These are phyloP conservation scores for Sporothrix inflata DNA, from an alignment of 2,329 filamentous ascomycete genomes.

Conservation along the genomic window DNA sequence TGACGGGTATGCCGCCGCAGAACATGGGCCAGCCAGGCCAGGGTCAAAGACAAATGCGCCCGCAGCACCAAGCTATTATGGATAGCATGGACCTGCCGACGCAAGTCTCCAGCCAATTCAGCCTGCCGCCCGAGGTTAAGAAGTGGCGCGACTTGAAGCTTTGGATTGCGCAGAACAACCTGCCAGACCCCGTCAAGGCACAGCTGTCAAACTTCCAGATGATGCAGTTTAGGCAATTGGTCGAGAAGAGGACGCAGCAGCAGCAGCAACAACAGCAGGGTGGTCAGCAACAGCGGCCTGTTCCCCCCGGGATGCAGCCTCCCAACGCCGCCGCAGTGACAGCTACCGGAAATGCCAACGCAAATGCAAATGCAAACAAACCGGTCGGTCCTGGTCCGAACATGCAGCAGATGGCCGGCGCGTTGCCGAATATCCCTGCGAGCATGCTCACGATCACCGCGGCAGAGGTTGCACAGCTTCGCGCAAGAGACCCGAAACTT, in stretches of 20 bases:
- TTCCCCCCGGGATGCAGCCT: slow-evolving; percentile 28
- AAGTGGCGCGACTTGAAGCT: slow-evolving; percentile 54
- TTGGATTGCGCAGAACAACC: slow-evolving; percentile 47
- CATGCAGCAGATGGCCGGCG: slow-evolving; percentile 24
- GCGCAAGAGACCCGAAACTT: slow-evolving; percentile 30
- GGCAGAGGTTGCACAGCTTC: slow-evolving; percentile 30
- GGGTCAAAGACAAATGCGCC: slow-evolving; percentile 35
- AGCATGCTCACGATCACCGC: slow-evolving; percentile 30
- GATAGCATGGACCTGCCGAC: slow-evolving; percentile 53
- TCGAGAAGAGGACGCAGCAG: slow-evolving; percentile 33
- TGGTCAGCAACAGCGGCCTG: slow-evolving; percentile 32
- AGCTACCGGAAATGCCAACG: slow-evolving; percentile 5
- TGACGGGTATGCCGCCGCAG: slow-evolving; percentile 22
- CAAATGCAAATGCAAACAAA: not conserved
- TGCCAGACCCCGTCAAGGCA: slow-evolving; percentile 40
- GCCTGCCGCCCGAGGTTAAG: slow-evolving; percentile 49
- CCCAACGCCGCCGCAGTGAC: not conserved
- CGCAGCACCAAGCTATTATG: slow-evolving; percentile 48
- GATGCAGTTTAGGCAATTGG: slow-evolving; percentile 44
- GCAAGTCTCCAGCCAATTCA: slow-evolving; percentile 41
- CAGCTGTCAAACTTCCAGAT: slow-evolving; percentile 45
- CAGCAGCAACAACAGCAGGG: slow-evolving; percentile 24
- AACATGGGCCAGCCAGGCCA: slow-evolving; percentile 30
- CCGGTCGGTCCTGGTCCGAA: not conserved
- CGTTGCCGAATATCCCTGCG: slow-evolving; percentile 29